These are phyloP conservation scores for Penicillium taxi DNA, from an alignment of 495 filamentous ascomycete genomes.

Conservation along the genomic window DNA sequence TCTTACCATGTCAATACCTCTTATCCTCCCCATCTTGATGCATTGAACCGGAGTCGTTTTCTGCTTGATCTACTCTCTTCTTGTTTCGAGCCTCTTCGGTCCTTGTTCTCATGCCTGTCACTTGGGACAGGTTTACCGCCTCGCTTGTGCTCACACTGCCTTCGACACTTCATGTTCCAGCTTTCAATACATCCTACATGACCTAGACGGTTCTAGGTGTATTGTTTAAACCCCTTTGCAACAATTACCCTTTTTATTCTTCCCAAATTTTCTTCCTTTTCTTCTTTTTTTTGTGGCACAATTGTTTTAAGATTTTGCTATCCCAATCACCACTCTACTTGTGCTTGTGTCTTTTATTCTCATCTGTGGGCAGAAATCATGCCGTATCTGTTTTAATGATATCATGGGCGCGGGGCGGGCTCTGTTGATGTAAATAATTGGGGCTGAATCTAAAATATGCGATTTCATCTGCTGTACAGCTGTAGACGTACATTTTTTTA, in stretches of 20 bases:
- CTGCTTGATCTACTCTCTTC: conserved; percentile 26
- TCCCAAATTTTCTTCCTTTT: conserved; percentile 18
- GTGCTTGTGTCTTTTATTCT: conserved; percentile 6
- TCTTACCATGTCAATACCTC: conserved; percentile 20
- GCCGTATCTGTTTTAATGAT: conserved; percentile 22
- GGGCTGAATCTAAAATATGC: conserved; percentile 13
- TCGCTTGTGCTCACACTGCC: conserved; percentile 10
- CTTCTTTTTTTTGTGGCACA: conserved; percentile 3
- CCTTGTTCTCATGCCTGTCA: conserved; percentile 13
- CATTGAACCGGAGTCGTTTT: conserved; percentile 40
- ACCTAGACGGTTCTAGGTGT: conserved; percentile 22
- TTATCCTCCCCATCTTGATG: conserved; percentile 26
- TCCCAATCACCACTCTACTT: conserved; percentile 11
- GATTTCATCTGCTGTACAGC: conserved; percentile 6
- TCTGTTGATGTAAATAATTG: conserved; percentile 36
- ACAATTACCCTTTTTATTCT: conserved; percentile 6
- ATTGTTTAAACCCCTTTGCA: conserved; percentile 8
- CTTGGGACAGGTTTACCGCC: conserved; percentile 8
- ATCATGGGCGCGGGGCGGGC: conserved; percentile 23
- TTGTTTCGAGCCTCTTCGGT: conserved; percentile 13
- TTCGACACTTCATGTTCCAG: conserved; percentile 11
- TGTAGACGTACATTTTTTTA: too few relatives aligned
- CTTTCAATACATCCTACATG: conserved; percentile 12
- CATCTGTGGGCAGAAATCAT: conserved; percentile 19
- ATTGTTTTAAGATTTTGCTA: conserved; percentile 3